A percentile compares a stretch with the other conserved stretches of the same genome.
Evolutionary conservation across 192 early-diverging fungal species (phyloP).

Genomic region (Geosiphon pyriformis): DNA sequence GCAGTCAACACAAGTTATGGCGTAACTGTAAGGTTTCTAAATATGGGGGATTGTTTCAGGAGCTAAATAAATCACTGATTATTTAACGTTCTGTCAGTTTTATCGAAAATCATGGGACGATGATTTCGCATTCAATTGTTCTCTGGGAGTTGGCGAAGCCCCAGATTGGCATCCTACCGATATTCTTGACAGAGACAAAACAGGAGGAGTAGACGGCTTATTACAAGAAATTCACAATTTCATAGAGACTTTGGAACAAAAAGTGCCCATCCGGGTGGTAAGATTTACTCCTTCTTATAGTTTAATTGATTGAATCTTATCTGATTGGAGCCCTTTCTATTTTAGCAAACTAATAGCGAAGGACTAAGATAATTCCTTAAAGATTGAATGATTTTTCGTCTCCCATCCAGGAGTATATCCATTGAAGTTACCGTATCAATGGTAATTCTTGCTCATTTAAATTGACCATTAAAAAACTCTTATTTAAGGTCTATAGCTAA

Average conservation of each 20-base stretch:
- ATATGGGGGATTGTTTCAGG: too few relatives aligned
- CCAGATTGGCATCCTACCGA: conserved; percentile 33
- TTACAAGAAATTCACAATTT: conserved; percentile 11
- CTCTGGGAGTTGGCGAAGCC: conserved; percentile 31
- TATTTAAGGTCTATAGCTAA: too few relatives aligned
- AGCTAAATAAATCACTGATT: neutral
- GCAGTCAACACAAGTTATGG: conserved; percentile 2
- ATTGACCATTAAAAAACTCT: too few relatives aligned
- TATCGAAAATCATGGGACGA: conserved; percentile 36
- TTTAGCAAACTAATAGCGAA: too few relatives aligned
- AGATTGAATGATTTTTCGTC: too few relatives aligned
- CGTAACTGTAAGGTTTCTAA: conserved; percentile 19
- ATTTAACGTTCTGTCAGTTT: neutral
- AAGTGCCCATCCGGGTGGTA: neutral
- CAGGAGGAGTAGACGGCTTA: neutral
- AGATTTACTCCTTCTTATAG: too few relatives aligned
- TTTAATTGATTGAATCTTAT: too few relatives aligned
- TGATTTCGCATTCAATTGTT: conserved; percentile 32
- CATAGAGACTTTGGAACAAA: neutral
- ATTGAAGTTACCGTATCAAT: too few relatives aligned
- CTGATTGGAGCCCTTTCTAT: too few relatives aligned
- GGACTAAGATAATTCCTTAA: too few relatives aligned
- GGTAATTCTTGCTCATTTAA: too few relatives aligned
- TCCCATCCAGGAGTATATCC: too few relatives aligned
- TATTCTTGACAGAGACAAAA: conserved; percentile 19